A percentile compares a stretch with the other conserved stretches of the same genome.
Conservation (phyloP, 257 asterid genomes). For the Parsonsia alboflavescens region DNA sequence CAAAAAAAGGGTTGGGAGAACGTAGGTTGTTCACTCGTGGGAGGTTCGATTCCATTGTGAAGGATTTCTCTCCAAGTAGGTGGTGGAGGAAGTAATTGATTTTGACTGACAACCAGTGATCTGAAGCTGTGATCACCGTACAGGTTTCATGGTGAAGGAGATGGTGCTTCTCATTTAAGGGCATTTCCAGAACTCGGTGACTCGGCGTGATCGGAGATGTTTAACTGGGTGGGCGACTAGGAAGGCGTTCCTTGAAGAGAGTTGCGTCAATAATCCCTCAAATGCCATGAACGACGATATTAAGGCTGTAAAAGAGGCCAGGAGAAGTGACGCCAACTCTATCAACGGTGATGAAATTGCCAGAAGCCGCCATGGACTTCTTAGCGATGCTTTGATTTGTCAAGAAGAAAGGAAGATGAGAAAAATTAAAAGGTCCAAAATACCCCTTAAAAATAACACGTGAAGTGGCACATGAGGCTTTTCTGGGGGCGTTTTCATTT, state of each 20-base stretch:
- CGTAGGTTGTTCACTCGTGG: constrained; percentile 8
- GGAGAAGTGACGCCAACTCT: constrained; percentile 21
- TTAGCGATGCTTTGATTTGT: too few species aligned
- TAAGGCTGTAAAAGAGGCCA: constrained; percentile 25
- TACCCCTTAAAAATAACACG: too few species aligned
- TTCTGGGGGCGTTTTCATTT: too few species aligned
- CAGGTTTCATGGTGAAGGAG: not conserved
- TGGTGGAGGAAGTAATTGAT: not conserved
- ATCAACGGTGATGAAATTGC: constrained; percentile 15
- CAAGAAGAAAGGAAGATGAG: too few species aligned
- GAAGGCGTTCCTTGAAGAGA: not conserved
- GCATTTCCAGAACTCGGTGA: not conserved
- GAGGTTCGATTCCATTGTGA: not conserved
- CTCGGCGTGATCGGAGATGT: not conserved
- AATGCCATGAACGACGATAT: constrained; percentile 34
- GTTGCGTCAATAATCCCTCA: constrained; percentile 24
- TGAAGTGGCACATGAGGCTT: too few species aligned
- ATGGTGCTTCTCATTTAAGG: not conserved
- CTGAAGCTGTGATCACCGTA: not conserved
- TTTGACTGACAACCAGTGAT: constrained; percentile 9
- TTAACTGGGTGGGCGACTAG: not conserved
- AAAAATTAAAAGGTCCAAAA: too few species aligned
- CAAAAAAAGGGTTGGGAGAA: too few species aligned
- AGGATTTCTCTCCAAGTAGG: constrained; percentile 7
- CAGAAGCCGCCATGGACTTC: not conserved